Percentiles rank a stretch among this genome's conserved stretches.
phyloP scores from a whole-genome alignment of 768 basidiomycete genomes.

The Aureoboletus auriporus region DNA sequence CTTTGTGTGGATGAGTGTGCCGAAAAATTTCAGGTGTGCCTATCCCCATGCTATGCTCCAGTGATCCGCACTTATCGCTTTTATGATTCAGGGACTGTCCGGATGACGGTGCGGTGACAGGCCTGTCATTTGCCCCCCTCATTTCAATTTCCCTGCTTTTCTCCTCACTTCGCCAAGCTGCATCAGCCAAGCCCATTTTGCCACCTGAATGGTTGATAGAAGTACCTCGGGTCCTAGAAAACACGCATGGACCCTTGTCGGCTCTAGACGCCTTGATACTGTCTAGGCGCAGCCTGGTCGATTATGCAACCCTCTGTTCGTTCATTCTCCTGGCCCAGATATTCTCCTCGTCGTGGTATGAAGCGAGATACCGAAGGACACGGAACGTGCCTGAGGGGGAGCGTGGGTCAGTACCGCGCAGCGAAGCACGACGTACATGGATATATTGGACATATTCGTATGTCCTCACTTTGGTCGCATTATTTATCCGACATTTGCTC shows the following conservation, averaged over 20 bases:
- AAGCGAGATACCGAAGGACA: conserved; percentile 44
- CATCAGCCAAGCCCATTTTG: conserved; percentile 25
- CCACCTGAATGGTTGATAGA: conserved; percentile 79
- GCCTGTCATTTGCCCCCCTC: conserved; percentile 78
- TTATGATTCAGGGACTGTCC: conserved; percentile 55
- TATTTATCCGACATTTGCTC: conserved; percentile 49
- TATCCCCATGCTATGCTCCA: neutral
- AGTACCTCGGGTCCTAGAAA: conserved; percentile 52
- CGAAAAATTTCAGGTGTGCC: conserved; percentile 76
- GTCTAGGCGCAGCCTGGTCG: conserved; percentile 73
- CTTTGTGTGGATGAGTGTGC: conserved; percentile 88
- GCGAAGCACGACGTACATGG: conserved; percentile 58
- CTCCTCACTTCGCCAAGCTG: conserved; percentile 41
- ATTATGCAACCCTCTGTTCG: conserved; percentile 78
- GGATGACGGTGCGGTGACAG: conserved; percentile 86
- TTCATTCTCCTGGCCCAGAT: conserved; percentile 78
- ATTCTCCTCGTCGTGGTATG: conserved; percentile 71
- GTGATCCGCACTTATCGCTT: conserved; percentile 4
- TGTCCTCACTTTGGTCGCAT: conserved; percentile 44
- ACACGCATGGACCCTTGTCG: conserved; percentile 37
- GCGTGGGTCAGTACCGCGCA: conserved; percentile 71
- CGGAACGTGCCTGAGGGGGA: conserved; percentile 56
- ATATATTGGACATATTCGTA: conserved; percentile 65
- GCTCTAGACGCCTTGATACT: conserved; percentile 53
- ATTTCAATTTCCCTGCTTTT: conserved; percentile 68